These are phyloP conservation scores for Colletotrichum sp. DNA, from an alignment of 2,329 filamentous ascomycete genomes.

Conservation along the genomic window DNA sequence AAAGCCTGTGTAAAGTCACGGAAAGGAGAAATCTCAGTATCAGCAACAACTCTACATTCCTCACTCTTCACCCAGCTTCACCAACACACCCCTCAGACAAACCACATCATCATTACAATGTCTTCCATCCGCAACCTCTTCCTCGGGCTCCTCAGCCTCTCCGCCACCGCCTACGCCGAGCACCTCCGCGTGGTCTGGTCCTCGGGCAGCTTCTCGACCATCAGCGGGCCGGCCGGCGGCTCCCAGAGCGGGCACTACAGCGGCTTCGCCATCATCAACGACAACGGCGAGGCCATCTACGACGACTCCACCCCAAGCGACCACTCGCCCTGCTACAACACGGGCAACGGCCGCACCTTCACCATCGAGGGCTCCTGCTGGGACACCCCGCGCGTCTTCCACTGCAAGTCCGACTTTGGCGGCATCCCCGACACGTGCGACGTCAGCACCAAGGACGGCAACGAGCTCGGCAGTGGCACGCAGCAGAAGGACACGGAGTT, in stretches of 20 bases:
- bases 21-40: not conserved
- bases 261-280: conserved; percentile 1
- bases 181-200: conserved; percentile 4
- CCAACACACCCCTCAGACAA: not conserved
- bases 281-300: not conserved
- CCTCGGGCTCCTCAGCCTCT: not conserved
- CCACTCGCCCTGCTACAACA: conserved; percentile 1
- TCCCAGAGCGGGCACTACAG: not conserved
- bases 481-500: not conserved
- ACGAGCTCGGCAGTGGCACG: not conserved
- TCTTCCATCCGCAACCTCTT: not conserved
- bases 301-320: not conserved
- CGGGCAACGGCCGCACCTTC: conserved; percentile 1
- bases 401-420: not conserved
- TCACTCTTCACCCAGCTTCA: not conserved
- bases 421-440: not conserved
- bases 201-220: not conserved
- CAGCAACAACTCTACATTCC: not conserved
- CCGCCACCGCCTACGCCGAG: not conserved
- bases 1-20: not conserved
- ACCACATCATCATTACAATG: not conserved
- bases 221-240: not conserved
- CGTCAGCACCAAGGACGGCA: not conserved
- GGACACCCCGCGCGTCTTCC: not conserved
- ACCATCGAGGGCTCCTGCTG: conserved; percentile 1